Base-by-base conservation (phyloP, 257 asterid species). In the Lycium ferocissimum region DNA sequence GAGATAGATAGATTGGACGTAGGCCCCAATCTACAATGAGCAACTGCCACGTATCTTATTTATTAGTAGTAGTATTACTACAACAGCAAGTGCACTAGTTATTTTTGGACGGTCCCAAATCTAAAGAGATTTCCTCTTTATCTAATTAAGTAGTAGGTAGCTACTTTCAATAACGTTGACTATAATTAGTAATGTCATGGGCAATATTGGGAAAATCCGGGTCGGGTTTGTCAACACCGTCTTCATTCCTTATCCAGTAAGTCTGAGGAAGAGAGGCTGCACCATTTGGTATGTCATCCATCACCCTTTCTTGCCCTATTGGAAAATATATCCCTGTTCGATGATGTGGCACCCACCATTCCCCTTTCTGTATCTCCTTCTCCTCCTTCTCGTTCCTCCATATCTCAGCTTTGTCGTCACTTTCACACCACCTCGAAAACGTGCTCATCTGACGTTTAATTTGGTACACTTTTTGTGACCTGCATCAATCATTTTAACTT, bases 251-350 rank as follows among this genome's bases (percentile, higher is more conserved):
- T 9, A 88, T 14, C 94, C 94, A 92, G 59, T 73, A 67, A 63
- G 87, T 87, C 37, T 33, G 88, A 0, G 80, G 84, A 47, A 88
- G 79, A 8, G 89, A 86, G 18, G 95, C 95, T 2, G 95, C 92
- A 8, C 85, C 83, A 6, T 65, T 84, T 2, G 95, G 93, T 40
- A 92, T 54, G 47, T 86, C 92, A 9, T 89, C 89, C 93, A 92
- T 84, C 12, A 90, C 90, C 57, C 82, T 3, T 37, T 92, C 92
- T 2, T 89, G 93, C 0, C 95, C 95, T 82, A 54, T 54, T 3
- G 95, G 95, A 45, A 86, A 89, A 79, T 92, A 92, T 83, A 90
- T 92, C 18, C 95, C 93, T 5, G 91, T 83, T 6, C 91, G 90
- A 37, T 87, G 89, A 86, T 92, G 91, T 17, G 95, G 93, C 47